Evolutionary conservation across 306 rosid genomes (phyloP), one percentile per base, ranked within the genome.

Genomic region (Acacia crassicarpa): DNA sequence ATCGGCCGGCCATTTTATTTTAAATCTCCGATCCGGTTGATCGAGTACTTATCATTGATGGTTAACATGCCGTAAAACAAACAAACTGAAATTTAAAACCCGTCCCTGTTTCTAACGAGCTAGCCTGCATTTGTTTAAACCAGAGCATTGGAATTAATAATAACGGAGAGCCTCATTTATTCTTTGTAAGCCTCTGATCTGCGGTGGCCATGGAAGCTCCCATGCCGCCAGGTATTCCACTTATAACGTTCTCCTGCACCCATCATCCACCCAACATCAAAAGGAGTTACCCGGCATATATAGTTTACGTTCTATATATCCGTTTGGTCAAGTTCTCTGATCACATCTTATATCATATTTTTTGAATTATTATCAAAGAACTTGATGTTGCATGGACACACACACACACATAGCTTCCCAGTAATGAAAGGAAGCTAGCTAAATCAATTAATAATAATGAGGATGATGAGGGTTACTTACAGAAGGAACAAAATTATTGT

Each of bases 121-220:
- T 13, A 0, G 53, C 58, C 0, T 15, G 19, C 54, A 48, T 48
- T 4, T 1, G 19, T 48, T 48, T 15, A 4, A 14, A 48, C 19
- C 41, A 48, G n/a, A 65, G 35, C 74, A 66, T 10, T 5, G 54
- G 38, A 54, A 20, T 23, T 53, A 14, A 20, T 20, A 16, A 25
- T 7, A 65, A 72, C 8, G 45, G 12, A 22, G 16, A 2, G 6
- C 5, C 23, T 84, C 81, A 76, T 25, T 76, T 84, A 8, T 84
- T 80, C 48, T 80, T 80, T 27, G 17, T 80, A 32, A 82, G 40
- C 71, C 80, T 73, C 19, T 74, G 82, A 58, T 81, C 80, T 9
- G 73, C 72, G n/a, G 83, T 54, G 0, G 83, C 88, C 85, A 78
- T 85, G 74, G 88, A 85, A 73, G 88, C 85, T 67, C 74, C 83